A percentile compares a stretch with the other conserved stretches of the same genome.
Evolutionary conservation across 306 rosid species (phyloP).

Genomic region (Sophora flavescens): DNA sequence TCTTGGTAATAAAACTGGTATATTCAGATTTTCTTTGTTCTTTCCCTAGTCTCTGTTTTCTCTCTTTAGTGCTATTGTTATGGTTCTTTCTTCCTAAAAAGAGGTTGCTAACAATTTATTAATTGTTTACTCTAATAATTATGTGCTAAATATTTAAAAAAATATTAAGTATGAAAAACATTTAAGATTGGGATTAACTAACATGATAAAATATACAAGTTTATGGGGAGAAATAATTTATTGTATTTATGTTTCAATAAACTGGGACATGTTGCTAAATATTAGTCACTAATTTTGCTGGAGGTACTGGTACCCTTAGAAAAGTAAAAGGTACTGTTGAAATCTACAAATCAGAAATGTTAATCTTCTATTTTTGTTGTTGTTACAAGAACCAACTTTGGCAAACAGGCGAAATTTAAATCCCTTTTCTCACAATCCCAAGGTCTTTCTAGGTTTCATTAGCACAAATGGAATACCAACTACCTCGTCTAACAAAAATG

Average conservation of each 20-base stretch:
- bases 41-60: too few relatives aligned
- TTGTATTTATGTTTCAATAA: conserved; percentile 29
- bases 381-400: conserved; percentile 33
- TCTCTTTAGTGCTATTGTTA: too few relatives aligned
- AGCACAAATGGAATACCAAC: conserved; percentile 99
- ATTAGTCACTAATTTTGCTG: conserved; percentile 18
- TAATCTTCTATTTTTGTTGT: conserved; percentile 40
- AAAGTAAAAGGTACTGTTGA: background rate
- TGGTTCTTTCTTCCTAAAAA: too few relatives aligned
- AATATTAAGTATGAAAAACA: conserved; percentile 4
- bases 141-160: background rate
- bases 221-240: conserved; percentile 5
- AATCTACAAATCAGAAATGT: conserved; percentile 4
- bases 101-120: too few relatives aligned
- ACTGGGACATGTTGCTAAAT: conserved; percentile 3
- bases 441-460: conserved; percentile 74
- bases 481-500: conserved; percentile 95
- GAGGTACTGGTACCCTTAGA: conserved; percentile 29
- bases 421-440: conserved; percentile 38
- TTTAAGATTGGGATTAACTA: conserved; percentile 13
- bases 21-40: too few relatives aligned
- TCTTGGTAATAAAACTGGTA: too few relatives aligned
- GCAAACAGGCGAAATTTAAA: conserved; percentile 34
- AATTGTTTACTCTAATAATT: background rate
- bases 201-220: conserved; percentile 20